These are phyloP conservation scores for Pythium scleroteichum DNA, from an alignment of 352 stramenopile species.

Conservation along the genomic window DNA sequence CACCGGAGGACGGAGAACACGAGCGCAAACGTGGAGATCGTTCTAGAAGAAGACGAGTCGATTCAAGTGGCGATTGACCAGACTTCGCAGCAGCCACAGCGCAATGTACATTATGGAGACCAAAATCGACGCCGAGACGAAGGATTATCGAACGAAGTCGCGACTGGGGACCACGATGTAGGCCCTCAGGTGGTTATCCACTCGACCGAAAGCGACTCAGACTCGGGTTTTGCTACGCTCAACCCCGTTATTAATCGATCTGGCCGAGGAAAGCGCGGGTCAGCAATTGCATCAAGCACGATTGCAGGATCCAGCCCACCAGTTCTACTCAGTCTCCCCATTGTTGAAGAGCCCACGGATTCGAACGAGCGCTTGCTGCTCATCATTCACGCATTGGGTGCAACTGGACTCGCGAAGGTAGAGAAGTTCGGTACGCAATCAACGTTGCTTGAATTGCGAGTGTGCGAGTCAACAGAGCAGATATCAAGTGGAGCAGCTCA, in stretches of 20 bases:
- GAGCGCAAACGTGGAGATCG: conserved; percentile 22
- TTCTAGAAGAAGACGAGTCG: conserved; percentile 45
- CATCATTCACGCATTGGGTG: conserved; percentile 61
- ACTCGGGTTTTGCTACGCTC: conserved; percentile 60
- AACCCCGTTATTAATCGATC: conserved; percentile 56
- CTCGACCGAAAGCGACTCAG: conserved; percentile 63
- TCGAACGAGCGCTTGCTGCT: conserved; percentile 34
- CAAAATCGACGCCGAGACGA: too few species aligned
- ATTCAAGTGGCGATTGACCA: conserved; percentile 55
- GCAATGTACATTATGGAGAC: not conserved
- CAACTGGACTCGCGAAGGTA: conserved; percentile 57
- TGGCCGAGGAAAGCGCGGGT: conserved; percentile 20
- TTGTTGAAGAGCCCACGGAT: conserved; percentile 22
- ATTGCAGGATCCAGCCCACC: conserved; percentile 12
- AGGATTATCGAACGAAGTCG: too few species aligned
- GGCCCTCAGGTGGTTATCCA: conserved; percentile 73
- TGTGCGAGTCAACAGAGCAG: conserved; percentile 28
- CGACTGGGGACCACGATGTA: conserved; percentile 24
- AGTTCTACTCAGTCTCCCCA: conserved; percentile 52
- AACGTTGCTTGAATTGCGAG: conserved; percentile 59
- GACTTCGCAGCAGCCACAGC: not conserved
- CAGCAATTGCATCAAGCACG: conserved; percentile 16
- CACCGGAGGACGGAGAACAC: not conserved
- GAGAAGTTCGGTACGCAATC: conserved; percentile 83
- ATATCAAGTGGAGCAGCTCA: conserved; percentile 17